These are phyloP conservation scores for Phlegmacium glaucopus DNA, from an alignment of 768 basidiomycete species.

Conservation along the genomic window DNA sequence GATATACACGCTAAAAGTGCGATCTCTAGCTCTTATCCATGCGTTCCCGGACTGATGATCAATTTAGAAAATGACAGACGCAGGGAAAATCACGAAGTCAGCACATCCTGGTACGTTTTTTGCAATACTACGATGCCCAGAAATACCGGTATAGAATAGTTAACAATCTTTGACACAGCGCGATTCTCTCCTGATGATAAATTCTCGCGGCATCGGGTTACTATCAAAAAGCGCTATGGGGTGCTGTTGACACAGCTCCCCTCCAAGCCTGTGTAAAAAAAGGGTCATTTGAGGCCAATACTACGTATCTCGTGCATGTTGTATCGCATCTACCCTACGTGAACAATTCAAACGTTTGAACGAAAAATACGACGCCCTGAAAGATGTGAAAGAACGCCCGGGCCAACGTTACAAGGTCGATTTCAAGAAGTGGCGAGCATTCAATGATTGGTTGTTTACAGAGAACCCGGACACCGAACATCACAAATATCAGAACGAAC, in stretches of 20 bases:
- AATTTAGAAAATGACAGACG: constrained; percentile 76
- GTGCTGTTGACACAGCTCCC: constrained; percentile 90
- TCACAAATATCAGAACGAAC: constrained; percentile 21
- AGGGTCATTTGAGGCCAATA: background rate
- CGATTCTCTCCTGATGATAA: constrained; percentile 99
- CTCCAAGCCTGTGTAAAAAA: constrained; percentile 75
- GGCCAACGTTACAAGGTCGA: constrained; percentile 46
- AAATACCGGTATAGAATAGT: too few species aligned
- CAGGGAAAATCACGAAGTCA: constrained; percentile 86
- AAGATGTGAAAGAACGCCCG: constrained; percentile 39
- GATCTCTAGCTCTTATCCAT: constrained; percentile 60
- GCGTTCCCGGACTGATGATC: background rate
- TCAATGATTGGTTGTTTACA: constrained; percentile 40
- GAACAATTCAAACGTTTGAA: constrained; percentile 33
- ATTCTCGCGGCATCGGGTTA: constrained; percentile 96
- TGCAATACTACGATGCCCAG: background rate
- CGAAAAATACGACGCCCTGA: constrained; percentile 42
- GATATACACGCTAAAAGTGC: constrained; percentile 89
- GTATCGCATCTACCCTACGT: constrained; percentile 6
- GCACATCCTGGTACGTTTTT: constrained; percentile 85
- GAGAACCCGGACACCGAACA: constrained; percentile 31
- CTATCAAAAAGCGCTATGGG: constrained; percentile 90
- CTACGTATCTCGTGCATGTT: too few species aligned
- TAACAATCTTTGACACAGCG: constrained; percentile 45
- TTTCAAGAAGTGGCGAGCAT: constrained; percentile 48